Evolutionary conservation across 2,329 filamentous ascomycete species (phyloP), one percentile per base, ranked within the genome.

Genomic region (Ophiobolus disseminans): DNA sequence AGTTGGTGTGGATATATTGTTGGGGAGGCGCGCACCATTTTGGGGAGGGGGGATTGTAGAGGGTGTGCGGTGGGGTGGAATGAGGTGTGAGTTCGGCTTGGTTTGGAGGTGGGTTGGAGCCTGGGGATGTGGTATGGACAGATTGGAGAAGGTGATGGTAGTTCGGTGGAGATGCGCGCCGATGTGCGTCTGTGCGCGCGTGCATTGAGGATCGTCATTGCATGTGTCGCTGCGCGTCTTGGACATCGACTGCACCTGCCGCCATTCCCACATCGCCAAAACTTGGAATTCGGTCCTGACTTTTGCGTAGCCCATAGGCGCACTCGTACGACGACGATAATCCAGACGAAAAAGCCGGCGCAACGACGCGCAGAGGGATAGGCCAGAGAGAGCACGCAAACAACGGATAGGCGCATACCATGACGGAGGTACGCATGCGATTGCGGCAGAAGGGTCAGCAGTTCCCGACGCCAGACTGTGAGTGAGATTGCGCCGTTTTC

Each of bases 351-450:
- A 5, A 9, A 9, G 10, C 25, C 25, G 25, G 25, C 25, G 25
- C 25, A 28, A 10, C n/a, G 25, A n/a, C 10, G 25, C n/a, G 25
- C 10, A 28, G 3, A 9, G 5, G 25, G 5, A 28, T n/a, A n/a
- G n/a, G n/a, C n/a, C n/a, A n/a, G n/a, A n/a, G n/a, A n/a, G n/a
- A n/a, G n/a, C n/a, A 26, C 23, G 11, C 23, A 26, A 26, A 11
- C 7, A 26, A 11, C 6, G 23, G 23, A 11, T 11, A 26, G 23
- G 23, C 30, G 30, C 30, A 32, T 10, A 13, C 10, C 10, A 80
- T 80, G 77, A 75, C 77, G 14, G 78, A 80, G 63, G 76, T 76
- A 41, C 76, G 78, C 57, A 76, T 77, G 72, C 71, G 78, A 40
- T 63, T 73, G 56, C 76, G 78, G 58, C 70, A 75, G 39, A 78